These are phyloP conservation scores for Volutella citrinella DNA, from an alignment of 2,329 filamentous ascomycete genomes.

Conservation along the genomic window DNA sequence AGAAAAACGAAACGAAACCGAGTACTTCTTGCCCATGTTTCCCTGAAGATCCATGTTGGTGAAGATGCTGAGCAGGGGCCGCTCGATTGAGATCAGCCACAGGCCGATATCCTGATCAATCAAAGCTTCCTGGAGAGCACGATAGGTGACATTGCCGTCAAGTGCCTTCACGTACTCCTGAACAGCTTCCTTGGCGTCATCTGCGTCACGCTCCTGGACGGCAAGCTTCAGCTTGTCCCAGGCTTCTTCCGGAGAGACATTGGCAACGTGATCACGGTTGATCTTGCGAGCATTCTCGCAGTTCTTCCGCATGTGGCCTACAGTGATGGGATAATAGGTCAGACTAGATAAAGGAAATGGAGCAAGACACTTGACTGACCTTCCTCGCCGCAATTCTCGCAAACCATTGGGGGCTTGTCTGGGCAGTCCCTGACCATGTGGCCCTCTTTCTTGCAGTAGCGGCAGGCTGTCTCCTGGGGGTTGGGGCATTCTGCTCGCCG, in stretches of 20 bases:
- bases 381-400: constrained; percentile 60
- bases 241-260: constrained; percentile 51
- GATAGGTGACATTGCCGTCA: constrained; percentile 54
- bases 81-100: constrained; percentile 62
- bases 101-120: constrained; percentile 51
- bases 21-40: constrained; percentile 62
- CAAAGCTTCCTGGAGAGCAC: constrained; percentile 59
- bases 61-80: constrained; percentile 52
- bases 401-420: constrained; percentile 51
- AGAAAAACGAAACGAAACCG: constrained; percentile 60
- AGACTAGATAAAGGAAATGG: too few species aligned
- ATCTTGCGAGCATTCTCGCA: constrained; percentile 61
- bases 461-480: constrained; percentile 33
- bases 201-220: constrained; percentile 52
- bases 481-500: constrained; percentile 35
- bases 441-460: constrained; percentile 48
- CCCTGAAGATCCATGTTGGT: constrained; percentile 74
- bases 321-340: too few species aligned
- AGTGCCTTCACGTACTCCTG: constrained; percentile 60
- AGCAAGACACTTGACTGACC: too few species aligned
- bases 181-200: constrained; percentile 59
- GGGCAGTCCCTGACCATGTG: constrained; percentile 63
- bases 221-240: constrained; percentile 56
- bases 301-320: constrained; percentile 53
- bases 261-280: constrained; percentile 48